A percentile compares a stretch with the other conserved stretches of the same genome.
These are phyloP conservation scores for Fusarium continuum DNA, from an alignment of 2,329 filamentous ascomycete genomes.

Conservation along the genomic window DNA sequence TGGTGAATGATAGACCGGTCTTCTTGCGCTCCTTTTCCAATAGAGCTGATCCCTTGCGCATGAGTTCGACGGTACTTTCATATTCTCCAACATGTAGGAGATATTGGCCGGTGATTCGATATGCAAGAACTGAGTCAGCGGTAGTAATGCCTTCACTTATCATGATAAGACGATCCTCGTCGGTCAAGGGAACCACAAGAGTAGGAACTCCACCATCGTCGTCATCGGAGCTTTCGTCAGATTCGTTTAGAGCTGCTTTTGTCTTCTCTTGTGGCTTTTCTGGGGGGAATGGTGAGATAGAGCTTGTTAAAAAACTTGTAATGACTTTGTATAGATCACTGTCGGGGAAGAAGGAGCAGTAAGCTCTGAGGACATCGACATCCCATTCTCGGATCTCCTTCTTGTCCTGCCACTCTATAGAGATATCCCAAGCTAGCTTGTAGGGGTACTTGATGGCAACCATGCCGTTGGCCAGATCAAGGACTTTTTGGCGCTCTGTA, in stretches of 20 bases:
- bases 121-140: conserved; percentile 78
- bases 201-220: conserved; percentile 65
- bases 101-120: conserved; percentile 83
- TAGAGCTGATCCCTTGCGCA: conserved; percentile 75
- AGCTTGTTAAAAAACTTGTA: conserved; percentile 82
- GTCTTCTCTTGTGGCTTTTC: conserved; percentile 39
- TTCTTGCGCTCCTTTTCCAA: conserved; percentile 68
- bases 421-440: conserved; percentile 88
- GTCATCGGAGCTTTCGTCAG: conserved; percentile 67
- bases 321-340: conserved; percentile 84
- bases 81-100: conserved; percentile 88
- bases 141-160: conserved; percentile 79
- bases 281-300: conserved; percentile 81
- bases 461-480: conserved; percentile 87
- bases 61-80: conserved; percentile 80
- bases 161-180: conserved; percentile 81
- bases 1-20: conserved; percentile 73
- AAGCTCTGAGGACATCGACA: conserved; percentile 78
- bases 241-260: conserved; percentile 46
- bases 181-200: conserved; percentile 67
- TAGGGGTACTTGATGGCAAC: conserved; percentile 95
- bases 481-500: conserved; percentile 75
- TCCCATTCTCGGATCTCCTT: conserved; percentile 81
- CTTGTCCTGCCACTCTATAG: conserved; percentile 87
- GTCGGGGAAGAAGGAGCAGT: conserved; percentile 84